These are phyloP conservation scores for Falciphora oryzae DNA, from an alignment of 2,329 filamentous ascomycete genomes.

Conservation along the genomic window DNA sequence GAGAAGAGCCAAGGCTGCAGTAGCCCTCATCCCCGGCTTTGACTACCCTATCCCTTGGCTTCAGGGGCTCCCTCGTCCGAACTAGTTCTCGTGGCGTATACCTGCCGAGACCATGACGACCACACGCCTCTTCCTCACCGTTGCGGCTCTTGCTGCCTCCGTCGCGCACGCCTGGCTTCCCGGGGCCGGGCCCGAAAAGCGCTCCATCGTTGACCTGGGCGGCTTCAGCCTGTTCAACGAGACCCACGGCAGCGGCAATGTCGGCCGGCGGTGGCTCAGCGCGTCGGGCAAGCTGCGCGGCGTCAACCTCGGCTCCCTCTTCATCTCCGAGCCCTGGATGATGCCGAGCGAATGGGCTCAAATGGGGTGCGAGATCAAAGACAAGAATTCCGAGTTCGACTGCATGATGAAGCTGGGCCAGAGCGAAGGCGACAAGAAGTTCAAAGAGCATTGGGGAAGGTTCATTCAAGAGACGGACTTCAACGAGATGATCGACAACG, in stretches of 20 bases:
- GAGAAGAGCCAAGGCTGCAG: background rate
- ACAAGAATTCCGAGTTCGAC: conserved; percentile 44
- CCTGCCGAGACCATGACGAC: background rate
- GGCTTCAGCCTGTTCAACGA: conserved; percentile 15
- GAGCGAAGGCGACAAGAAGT: conserved; percentile 37
- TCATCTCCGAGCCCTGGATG: conserved; percentile 51
- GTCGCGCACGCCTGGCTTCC: background rate
- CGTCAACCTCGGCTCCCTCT: conserved; percentile 48
- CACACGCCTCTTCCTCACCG: background rate
- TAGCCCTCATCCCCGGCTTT: no score
- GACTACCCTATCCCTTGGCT: background rate
- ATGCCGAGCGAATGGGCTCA: conserved; percentile 35
- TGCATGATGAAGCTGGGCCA: conserved; percentile 45
- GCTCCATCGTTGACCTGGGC: conserved; percentile 2
- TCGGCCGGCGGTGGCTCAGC: conserved; percentile 5
- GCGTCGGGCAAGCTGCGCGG: conserved; percentile 40
- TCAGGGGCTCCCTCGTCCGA: background rate
- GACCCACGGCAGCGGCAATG: background rate
- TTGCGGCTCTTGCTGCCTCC: background rate
- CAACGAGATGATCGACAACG: conserved; percentile 39
- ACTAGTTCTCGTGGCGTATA: no score
- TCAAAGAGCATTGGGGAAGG: conserved; percentile 42
- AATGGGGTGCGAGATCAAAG: conserved; percentile 38
- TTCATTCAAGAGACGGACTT: conserved; percentile 46
- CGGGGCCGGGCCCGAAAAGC: background rate